Evolutionary conservation across 768 basidiomycete genomes (phyloP), one percentile per base, ranked within the genome.

Genomic region (Erythrobasidium yunnanense): DNA sequence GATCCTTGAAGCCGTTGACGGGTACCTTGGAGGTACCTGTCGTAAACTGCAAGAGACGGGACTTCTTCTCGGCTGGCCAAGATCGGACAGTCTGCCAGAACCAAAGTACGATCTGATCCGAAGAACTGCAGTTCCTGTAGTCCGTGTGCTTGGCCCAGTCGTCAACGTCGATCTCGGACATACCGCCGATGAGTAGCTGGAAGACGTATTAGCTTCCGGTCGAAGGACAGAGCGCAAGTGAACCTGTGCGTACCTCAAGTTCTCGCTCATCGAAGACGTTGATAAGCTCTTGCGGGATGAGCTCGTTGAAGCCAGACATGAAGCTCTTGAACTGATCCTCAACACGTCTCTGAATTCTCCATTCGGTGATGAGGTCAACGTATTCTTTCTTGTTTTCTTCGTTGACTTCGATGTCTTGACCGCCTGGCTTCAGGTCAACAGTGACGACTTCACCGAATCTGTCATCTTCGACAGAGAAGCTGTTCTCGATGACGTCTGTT

Each of bases 351-450:
- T 88, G 88, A 77, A 99, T 97, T 74, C 95, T 90, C 80, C 96
- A 93, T 73, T 95, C 92, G 55, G 96, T 91, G 66, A 97, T 85
- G 62, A 78, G 80, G 68, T 96, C 90, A 35, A 97, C 90, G 71
- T 97, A 99, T 70, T 97, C 95, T 77, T 90, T 90, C 85, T 99
- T 99, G 82, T 96, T 99, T 15, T 93, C 90, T 76, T 99, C 81
- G 0, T 92, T 97, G 20, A 99, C 95, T 0, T 86, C 80, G 53
- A 90, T 75, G 70, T 92, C 87, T 23, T 79, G 83, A 52, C 95
- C 95, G 23, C 87, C 89, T 15, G 89, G 81, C 76, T 87, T 93
- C 68, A 99, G 83, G 65, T 97, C 93, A 66, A 97, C 87, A 8
- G 90, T 96, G 52, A 95, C 90, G 81, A 96, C 87, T 78, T 96